Base-by-base conservation (phyloP, 805 yeast species). In the Isabelozyma pseudorhagii region DNA sequence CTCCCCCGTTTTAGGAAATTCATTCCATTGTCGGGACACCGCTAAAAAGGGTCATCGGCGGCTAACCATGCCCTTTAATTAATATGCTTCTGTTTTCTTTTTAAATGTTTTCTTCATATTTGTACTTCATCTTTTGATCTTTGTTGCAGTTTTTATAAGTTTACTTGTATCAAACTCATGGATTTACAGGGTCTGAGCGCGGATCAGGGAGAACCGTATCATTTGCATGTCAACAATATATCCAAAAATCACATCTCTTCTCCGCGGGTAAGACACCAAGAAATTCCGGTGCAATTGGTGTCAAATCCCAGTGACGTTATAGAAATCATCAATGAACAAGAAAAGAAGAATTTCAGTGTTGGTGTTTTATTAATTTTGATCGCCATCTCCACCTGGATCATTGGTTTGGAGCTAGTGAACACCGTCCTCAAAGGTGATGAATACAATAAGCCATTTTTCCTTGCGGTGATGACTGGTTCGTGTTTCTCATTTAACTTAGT, bases 391-490 rank as follows among this genome's bases (percentile, higher is more conserved):
- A 68, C 80, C 0, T 80, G 84, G 83, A 70, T 80, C 38, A 47
- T 70, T 3, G 80, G 82, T 0, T 64, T 77, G 15, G 83, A 80
- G 53, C 51, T 80, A 52, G 77, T 77, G 42, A 80, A 78, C 52
- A 58, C 66, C 4, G 75, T 78, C n/a, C 61, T 79, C 50, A 80
- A 80, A 50, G 75, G 74, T 28, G 77, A 71, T 21, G 72, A 69
- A 10, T 80, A 73, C 55, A 69, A 66, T 36, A 81, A 79, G 50
- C 84, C 85, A 4, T 60, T 74, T 38, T 63, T 80, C 53, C 67
- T 78, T 45, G 69, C 82, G 0, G 71, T 74, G 40, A 54, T 78
- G 38, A 74, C 78, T n/a, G 83, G 83, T 0, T 60, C 74, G 2
- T 74, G 77, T 44, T 80, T 79, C 49, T 52, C 61, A 39, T 52